Percentiles rank a stretch among this genome's conserved stretches.
phyloP scores from a whole-genome alignment of 2,329 filamentous ascomycete genomes.

The Pseudogymnoascus sp. region DNA sequence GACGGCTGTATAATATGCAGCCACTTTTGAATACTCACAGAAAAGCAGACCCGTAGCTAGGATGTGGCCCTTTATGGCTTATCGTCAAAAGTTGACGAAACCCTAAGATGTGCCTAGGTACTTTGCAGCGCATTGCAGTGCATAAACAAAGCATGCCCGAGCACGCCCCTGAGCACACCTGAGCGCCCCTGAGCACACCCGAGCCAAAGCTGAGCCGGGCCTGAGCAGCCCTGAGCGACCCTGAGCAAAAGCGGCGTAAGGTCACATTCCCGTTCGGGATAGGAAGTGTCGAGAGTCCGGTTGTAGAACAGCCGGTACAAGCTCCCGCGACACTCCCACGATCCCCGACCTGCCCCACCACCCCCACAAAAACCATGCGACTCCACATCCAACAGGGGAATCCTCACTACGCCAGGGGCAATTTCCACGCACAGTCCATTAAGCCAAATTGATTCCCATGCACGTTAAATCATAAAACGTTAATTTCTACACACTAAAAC shows the following conservation, averaged over 20 bases:
- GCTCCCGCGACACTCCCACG: no score
- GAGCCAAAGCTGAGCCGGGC: slow-evolving; percentile 18
- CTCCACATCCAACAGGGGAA: no score
- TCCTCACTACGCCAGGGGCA: no score
- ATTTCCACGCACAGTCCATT: no score
- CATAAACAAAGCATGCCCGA: neutral
- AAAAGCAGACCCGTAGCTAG: slow-evolving; percentile 14
- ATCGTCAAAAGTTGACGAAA: slow-evolving; percentile 20
- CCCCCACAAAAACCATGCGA: no score
- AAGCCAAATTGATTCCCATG: no score
- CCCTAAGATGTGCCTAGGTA: slow-evolving; percentile 17
- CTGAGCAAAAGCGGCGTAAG: slow-evolving; percentile 17
- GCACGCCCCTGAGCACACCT: neutral
- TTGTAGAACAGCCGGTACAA: no score
- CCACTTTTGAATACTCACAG: slow-evolving; percentile 11
- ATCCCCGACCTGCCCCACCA: no score
- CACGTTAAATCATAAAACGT: neutral
- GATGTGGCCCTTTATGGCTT: slow-evolving; percentile 16
- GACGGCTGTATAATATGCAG: slow-evolving; percentile 14
- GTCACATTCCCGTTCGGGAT: slow-evolving; percentile 14
- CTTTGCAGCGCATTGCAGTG: neutral
- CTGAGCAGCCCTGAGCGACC: slow-evolving; percentile 15
- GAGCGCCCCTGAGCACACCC: slow-evolving; percentile 14
- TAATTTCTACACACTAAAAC: neutral
- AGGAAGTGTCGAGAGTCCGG: slow-evolving; percentile 15